Conservation (phyloP, 164 flowering plant genomes). For the Umbellularia californica region DNA sequence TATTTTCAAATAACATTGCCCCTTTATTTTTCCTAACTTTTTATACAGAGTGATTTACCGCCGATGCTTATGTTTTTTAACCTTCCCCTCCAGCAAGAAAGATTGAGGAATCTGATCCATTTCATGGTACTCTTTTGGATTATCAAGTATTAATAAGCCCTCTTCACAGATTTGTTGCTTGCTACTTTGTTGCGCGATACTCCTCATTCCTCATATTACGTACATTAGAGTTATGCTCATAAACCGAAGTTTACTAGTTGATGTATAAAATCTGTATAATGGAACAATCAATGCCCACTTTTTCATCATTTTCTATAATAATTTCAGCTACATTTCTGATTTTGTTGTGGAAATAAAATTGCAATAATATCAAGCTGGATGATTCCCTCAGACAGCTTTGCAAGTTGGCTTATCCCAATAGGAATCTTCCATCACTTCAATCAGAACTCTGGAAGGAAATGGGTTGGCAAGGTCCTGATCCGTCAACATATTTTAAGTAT, state of each 20-base stretch:
- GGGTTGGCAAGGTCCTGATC: slow-evolving; percentile 99
- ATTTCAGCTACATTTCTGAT: too few relatives aligned
- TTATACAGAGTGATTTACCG: too few relatives aligned
- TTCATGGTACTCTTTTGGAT: slow-evolving; percentile 67
- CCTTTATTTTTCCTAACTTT: too few relatives aligned
- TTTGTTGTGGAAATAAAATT: neutral
- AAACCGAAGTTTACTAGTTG: too few relatives aligned
- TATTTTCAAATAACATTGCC: too few relatives aligned
- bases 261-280: too few relatives aligned
- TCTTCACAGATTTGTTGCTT: neutral
- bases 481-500: slow-evolving; percentile 95
- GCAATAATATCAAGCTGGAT: slow-evolving; percentile 28
- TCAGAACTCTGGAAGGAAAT: slow-evolving; percentile 96
- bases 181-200: neutral
- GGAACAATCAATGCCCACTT: neutral
- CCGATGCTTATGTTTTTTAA: too few relatives aligned
- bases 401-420: slow-evolving; percentile 77
- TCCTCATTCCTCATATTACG: too few relatives aligned
- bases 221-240: too few relatives aligned
- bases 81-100: slow-evolving; percentile 27
- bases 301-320: too few relatives aligned
- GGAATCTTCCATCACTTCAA: slow-evolving; percentile 71
- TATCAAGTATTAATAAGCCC: slow-evolving; percentile 80
- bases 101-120: slow-evolving; percentile 67
- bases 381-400: slow-evolving; percentile 85